Base-by-base conservation (phyloP, 768 basidiomycete species). In the Agaricus subrufescens region DNA sequence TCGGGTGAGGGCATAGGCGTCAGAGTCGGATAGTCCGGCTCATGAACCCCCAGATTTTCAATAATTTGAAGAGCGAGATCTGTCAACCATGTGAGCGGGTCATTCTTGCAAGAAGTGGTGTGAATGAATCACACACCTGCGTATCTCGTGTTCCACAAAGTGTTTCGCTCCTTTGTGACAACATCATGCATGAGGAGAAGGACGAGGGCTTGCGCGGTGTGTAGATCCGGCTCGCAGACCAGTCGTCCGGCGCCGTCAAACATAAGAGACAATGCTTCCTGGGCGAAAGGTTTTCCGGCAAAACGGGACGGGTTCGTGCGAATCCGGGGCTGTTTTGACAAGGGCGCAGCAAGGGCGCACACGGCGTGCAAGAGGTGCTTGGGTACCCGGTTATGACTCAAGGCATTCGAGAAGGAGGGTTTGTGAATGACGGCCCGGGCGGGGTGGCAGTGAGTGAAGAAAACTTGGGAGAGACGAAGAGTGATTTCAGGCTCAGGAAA, bases 371-470 rank as follows among this genome's bases (percentile, higher is more conserved):
- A 73, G 27, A 93, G 82, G 64, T 89, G 81, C 31, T 75, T 69
- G 40, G 91, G 90, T 31, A 93, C 79, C 55, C 79, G 76, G 60
- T 84, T 84, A 58, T 82, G 81, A 54, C 81, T 80, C 7, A 93
- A 79, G 31, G 80, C 76, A 1, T 83, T 76, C 25, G 84, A 75
- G 62, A 93, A 93, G 7, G 85, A 83, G 23, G 91, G 86, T 51
- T 88, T 88, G 69, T 93, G 91, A 46, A 93, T 80, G 58, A 91
- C 76, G 62, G 85, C 78, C 38, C 86, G 82, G 58, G 85, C 82
- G 25, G 90, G 90, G 64, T 91, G 87, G 61, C 86, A 86, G 66
- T 88, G 87, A 26, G 90, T 79, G 67, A 92, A 91, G 69, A 91
- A 91, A 9, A 91, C 89, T 91, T 34, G 62, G 40, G 48, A 50